Conservation (phyloP, 2,329 filamentous ascomycete species). For the Monilinia vaccinii-corymbosi region DNA sequence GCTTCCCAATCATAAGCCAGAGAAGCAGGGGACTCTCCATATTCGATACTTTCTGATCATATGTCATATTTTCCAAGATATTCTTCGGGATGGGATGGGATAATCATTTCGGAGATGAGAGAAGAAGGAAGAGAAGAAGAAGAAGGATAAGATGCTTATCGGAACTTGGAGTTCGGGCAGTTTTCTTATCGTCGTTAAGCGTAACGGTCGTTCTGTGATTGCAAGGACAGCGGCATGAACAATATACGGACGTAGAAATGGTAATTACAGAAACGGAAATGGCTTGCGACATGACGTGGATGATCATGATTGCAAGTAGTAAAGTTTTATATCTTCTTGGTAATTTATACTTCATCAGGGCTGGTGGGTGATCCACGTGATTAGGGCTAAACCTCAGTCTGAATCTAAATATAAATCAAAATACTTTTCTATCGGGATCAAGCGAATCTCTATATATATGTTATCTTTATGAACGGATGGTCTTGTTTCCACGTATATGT, state of each 20-base stretch:
- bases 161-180: not conserved
- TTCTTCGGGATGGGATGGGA: not conserved
- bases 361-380: no score
- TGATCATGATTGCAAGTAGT: no score
- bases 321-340: no score
- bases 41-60: not conserved
- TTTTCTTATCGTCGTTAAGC: not conserved
- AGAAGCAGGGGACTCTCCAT: slow-evolving; percentile 1
- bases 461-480: not conserved
- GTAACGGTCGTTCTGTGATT: not conserved
- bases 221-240: not conserved
- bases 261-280: no score
- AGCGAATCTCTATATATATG: no score
- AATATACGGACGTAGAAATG: no score
- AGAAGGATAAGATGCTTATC: not conserved
- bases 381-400: no score
- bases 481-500: no score
- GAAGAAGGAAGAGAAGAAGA: not conserved
- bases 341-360: no score
- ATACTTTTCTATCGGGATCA: no score
- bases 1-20: not conserved
- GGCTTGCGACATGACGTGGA: not conserved
- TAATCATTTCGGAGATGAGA: not conserved
- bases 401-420: no score
- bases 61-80: slow-evolving; percentile 3